phyloP scores from a whole-genome alignment of 202 grass and related monocot genomes.

The Panicum virgatum region DNA sequence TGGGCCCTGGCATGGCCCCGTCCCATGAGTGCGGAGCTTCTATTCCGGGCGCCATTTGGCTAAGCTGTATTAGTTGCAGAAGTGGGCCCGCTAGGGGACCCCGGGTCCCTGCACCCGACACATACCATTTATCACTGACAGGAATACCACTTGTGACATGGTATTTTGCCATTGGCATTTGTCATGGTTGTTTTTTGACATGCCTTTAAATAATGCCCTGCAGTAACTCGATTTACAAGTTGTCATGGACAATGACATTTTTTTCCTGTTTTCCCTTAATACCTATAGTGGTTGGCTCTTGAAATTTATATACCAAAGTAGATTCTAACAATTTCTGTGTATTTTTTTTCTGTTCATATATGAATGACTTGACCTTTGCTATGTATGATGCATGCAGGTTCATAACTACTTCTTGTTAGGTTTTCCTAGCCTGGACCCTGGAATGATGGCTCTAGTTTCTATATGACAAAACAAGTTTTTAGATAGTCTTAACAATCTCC shows the following conservation, averaged over 20 bases:
- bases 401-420: background rate
- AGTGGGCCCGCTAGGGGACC: too few species aligned
- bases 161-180: background rate
- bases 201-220: background rate
- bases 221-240: background rate
- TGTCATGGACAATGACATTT: background rate
- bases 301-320: background rate
- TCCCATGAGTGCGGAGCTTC: too few species aligned
- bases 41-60: too few species aligned
- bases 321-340: background rate
- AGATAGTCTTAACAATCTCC: background rate
- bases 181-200: background rate
- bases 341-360: background rate
- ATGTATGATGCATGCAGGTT: slow-evolving; percentile 20
- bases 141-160: background rate
- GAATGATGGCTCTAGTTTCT: slow-evolving; percentile 1
- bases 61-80: too few species aligned
- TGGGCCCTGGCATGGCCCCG: too few species aligned
- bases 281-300: background rate
- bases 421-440: background rate
- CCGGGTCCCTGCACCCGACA: too few species aligned
- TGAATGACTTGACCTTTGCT: background rate
- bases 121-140: background rate
- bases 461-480: background rate
- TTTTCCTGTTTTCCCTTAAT: background rate